Evolutionary conservation across 2,329 filamentous ascomycete species (phyloP), one percentile per base, ranked within the genome.

Genomic region (Fusarium sp.): DNA sequence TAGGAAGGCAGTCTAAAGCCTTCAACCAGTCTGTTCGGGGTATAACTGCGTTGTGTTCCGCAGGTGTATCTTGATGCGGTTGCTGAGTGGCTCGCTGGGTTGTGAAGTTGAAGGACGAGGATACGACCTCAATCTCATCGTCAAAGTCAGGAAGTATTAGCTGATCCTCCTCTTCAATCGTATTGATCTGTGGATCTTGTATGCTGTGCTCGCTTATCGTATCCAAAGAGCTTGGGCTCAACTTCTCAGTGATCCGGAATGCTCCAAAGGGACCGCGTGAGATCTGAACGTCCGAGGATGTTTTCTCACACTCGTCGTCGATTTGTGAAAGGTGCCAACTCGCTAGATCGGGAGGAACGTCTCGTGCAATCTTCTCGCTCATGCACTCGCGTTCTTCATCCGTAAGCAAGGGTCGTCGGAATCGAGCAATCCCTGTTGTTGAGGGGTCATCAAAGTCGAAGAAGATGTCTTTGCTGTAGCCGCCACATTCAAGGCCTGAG

Each of bases 251-350:
- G 1, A 71, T 16, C 10, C 48, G 55, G 2, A 70, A 70, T 8
- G 49, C 68, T 0, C 68, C 68, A 38, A 70, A 70, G 1, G 68
- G 68, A 3, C 68, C 68, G n/a, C 59, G 49, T 3, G 56, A 69
- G 15, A 71, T 43, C 1, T 70, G 68, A 2, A 70, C 1, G 6
- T 69, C 43, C 2, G 38, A 11, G 3, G 47, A 35, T 4, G 44
- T 8, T 4, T 21, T 52, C 11, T 70, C 64, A 3, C 68, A 71
- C 5, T 70, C 64, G 16, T 66, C 59, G 6, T 70, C 68, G 7
- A 70, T 55, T 8, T 68, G 60, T 2, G 56, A 53, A 2, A 70
- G 20, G 21, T 70, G 56, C 64, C 64, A 71, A 6, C 29, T 42
- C 0, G 68, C 60, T 0, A 58, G 1, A 1, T 35, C 20, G 2